Evolutionary conservation across 75 land plant species (phyloP), one percentile per base, ranked within the genome.

Genomic region (Selaginella moellendorffii): DNA sequence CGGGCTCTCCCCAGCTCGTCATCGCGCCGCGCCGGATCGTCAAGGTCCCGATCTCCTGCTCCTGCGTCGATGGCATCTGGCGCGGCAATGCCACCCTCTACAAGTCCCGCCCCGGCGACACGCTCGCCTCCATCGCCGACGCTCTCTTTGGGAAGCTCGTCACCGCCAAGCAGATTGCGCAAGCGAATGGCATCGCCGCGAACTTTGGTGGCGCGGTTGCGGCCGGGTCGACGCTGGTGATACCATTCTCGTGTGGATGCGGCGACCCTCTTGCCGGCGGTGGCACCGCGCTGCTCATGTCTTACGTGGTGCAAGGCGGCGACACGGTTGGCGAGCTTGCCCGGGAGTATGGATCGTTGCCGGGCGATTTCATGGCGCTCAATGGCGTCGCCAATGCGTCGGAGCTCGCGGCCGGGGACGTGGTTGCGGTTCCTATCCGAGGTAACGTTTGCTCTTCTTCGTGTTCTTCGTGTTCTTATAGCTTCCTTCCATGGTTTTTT

Each of bases 221-320:
- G 8, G 73, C 71, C 2, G 86, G 84, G 30, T 68, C 65, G 54
- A 56, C 29, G 1, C 76, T 86, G 27, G 42, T 42, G 23, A 76
- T 86, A 28, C 90, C 90, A 0, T 63, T 86, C 14, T 85, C 90
- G 0, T 86, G 90, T 64, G 70, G 78, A 23, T 86, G 90, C 71
- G 81, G 81, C 66, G 81, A 83, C 61, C 63, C 64, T 20, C 67
- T 72, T 9, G 85, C 80, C 61, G 82, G 80, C 31, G 53, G 61
- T 18, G 66, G 78, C 56, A 81, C 84, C 0, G 72, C 83, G 0
- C 52, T 81, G 20, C 83, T 78, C 28, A 58, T 86, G 63, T 76
- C 83, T 0, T 86, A 86, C 58, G 83, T 81, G 21, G 86, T 86
- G 28, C 22, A 62, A 30, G 25, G 25, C 0, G 75, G 61, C 26